Percentiles rank a stretch among this genome's conserved stretches.
Conservation (phyloP, 2,329 filamentous ascomycete species). For the Aspergillus candidus region DNA sequence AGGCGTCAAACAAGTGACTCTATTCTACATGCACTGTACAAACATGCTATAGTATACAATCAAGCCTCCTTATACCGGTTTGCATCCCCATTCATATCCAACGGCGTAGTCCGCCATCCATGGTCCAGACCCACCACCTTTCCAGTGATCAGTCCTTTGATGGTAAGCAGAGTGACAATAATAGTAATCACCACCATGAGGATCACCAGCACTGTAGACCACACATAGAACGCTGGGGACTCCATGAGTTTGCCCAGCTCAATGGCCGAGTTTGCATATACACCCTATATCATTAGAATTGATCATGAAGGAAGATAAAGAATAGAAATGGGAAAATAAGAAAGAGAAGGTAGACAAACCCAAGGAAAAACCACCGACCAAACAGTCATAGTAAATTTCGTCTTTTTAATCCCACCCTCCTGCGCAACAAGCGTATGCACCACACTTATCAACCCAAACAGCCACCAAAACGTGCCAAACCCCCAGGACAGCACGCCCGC, state of each 20-base stretch:
- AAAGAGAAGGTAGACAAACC: slow-evolving; percentile 21
- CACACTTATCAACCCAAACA: slow-evolving; percentile 35
- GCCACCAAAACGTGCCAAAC: slow-evolving; percentile 39
- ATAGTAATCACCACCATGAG: slow-evolving; percentile 32
- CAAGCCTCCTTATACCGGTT: not conserved
- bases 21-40: no score
- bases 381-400: slow-evolving; percentile 25
- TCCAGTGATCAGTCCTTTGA: slow-evolving; percentile 26
- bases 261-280: slow-evolving; percentile 36
- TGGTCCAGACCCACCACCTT: slow-evolving; percentile 25
- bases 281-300: slow-evolving; percentile 22
- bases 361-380: slow-evolving; percentile 39
- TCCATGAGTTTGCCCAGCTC: slow-evolving; percentile 35
- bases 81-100: no score
- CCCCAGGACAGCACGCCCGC: slow-evolving; percentile 37
- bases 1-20: no score
- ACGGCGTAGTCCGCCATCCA: slow-evolving; percentile 14
- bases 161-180: slow-evolving; percentile 25
- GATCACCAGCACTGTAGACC: slow-evolving; percentile 33
- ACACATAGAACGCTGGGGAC: slow-evolving; percentile 34
- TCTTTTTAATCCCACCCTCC: slow-evolving; percentile 14
- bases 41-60: not conserved
- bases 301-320: not conserved
- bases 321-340: not conserved
- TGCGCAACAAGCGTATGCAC: slow-evolving; percentile 20